phyloP scores from a whole-genome alignment of 306 rosid genomes.

The Casuarina equisetifolia region DNA sequence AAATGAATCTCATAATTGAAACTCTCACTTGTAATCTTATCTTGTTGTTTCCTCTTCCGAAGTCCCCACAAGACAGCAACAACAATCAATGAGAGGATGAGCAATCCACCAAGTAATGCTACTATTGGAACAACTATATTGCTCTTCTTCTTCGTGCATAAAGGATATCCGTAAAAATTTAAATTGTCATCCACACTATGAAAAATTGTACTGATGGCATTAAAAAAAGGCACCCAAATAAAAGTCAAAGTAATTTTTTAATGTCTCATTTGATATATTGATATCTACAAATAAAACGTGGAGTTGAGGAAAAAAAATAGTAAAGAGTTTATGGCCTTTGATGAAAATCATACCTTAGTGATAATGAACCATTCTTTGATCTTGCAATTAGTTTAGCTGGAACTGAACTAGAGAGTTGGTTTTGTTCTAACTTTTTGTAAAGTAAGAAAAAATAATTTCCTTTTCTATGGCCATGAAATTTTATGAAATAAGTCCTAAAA shows the following conservation, averaged over 20 bases:
- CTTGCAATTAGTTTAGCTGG: conserved; percentile 40
- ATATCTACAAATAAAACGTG: no score
- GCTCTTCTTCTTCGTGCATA: conserved; percentile 26
- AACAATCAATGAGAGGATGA: conserved; percentile 26
- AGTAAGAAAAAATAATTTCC: conserved; percentile 14
- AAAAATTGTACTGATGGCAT: background rate
- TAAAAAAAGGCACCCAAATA: background rate
- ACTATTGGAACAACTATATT: conserved; percentile 33
- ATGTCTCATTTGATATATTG: background rate
- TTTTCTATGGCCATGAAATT: background rate
- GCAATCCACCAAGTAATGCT: conserved; percentile 46
- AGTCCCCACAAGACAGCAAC: conserved; percentile 25
- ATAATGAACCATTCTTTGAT: conserved; percentile 32
- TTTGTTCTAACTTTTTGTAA: conserved; percentile 48
- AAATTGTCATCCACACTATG: conserved; percentile 43
- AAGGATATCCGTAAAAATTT: conserved; percentile 27
- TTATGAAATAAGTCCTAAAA: background rate
- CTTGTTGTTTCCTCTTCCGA: conserved; percentile 20
- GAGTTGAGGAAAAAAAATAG: background rate
- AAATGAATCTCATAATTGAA: background rate
- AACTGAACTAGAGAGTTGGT: conserved; percentile 39
- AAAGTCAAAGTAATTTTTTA: no score
- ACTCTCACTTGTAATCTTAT: background rate
- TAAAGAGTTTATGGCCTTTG: background rate
- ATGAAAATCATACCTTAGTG: conserved; percentile 41